Base-by-base conservation (phyloP, 2,329 filamentous ascomycete genomes). In the Bipolaris oryzae region DNA sequence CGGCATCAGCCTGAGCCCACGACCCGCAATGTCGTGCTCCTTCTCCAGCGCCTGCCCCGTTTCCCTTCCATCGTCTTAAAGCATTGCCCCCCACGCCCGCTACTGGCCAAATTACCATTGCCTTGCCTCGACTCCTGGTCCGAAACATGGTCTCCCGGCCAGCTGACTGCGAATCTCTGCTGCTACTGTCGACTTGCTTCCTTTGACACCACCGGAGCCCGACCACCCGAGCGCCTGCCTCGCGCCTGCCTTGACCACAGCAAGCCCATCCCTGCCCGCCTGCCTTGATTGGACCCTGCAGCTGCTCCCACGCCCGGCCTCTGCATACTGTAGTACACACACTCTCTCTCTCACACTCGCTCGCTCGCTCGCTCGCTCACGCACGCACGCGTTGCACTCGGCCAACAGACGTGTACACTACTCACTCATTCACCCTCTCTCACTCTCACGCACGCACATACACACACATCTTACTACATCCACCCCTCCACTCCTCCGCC, bases 201-300 rank as follows among this genome's bases (percentile, higher is more conserved):
- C 28, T 31, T 11, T 5, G 3, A 1, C 9, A 13, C 18, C 18
- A 20, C 37, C 37, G 10, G 37, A 39, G 37, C 37, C 18, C 9
- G 38, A 31, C 10, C 28, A 31, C 28, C 28, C 28, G 28, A 31
- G 28, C 28, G 28, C 28, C 3, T 31, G 28, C 28, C 28, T 11
- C 10, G 28, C 28, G 10, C 28, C 28, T 31, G 11, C 28, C 28
- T 31, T 31, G 28, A 31, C 7, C 28, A 31, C 39, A 6, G 13
- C 39, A 20, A 5, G 39, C 39, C 39, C 39, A 42, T 25, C 20
- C 42, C 42, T 20, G 42, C 21, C 46, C 43, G 33, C 25, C 51
- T 58, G 57, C 49, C 55, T 62, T 60, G 43, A 65, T 64, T 69
- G 64, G 68, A 70, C 68, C 68, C 67, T 71, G 68, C 64, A 70